Percentiles rank a stretch among this genome's conserved stretches.
Evolutionary conservation across 2,329 filamentous ascomycete species (phyloP).

Genomic region (Calonectria pseudoturangicola): DNA sequence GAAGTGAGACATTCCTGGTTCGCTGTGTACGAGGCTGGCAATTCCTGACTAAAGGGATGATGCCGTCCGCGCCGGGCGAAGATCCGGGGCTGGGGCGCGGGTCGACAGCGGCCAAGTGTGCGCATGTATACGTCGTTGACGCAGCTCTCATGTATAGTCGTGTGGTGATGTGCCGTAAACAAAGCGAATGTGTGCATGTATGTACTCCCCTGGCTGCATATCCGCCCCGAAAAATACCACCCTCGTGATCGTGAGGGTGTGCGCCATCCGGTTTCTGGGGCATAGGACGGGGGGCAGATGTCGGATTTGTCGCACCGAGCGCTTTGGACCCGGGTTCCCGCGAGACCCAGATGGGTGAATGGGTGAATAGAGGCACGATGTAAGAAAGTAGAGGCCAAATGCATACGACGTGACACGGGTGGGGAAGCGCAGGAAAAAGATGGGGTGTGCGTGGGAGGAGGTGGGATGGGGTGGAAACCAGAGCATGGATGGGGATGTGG

Average conservation of each 20-base stretch:
- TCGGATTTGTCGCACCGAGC: background rate
- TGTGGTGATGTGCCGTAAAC: conserved; percentile 11
- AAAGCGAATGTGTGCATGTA: background rate
- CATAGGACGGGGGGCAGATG: background rate
- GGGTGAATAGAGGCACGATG: conserved; percentile 1
- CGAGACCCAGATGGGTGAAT: conserved; percentile 3
- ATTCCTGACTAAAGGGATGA: conserved; percentile 49
- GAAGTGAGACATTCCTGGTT: conserved; percentile 20
- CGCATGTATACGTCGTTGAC: background rate
- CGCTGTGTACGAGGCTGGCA: conserved; percentile 43
- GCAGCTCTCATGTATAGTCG: conserved; percentile 4
- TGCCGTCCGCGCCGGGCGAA: conserved; percentile 11
- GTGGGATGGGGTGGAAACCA: conserved; percentile 25
- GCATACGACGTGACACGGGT: conserved; percentile 34
- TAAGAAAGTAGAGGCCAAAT: conserved; percentile 27
- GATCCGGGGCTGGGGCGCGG: conserved; percentile 22
- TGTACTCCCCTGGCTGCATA: conserved; percentile 7
- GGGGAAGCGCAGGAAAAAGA: conserved; percentile 23
- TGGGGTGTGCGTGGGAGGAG: conserved; percentile 26
- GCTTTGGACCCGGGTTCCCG: conserved; percentile 16
- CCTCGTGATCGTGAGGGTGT: conserved; percentile 5
- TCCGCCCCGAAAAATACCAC: conserved; percentile 13
- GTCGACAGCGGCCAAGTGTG: conserved; percentile 1
- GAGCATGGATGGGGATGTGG: conserved; percentile 21
- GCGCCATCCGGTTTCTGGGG: conserved; percentile 17